Evolutionary conservation across 345 rosid species (phyloP), one percentile per base, ranked within the genome.

Genomic region (Lepidium aucheri): DNA sequence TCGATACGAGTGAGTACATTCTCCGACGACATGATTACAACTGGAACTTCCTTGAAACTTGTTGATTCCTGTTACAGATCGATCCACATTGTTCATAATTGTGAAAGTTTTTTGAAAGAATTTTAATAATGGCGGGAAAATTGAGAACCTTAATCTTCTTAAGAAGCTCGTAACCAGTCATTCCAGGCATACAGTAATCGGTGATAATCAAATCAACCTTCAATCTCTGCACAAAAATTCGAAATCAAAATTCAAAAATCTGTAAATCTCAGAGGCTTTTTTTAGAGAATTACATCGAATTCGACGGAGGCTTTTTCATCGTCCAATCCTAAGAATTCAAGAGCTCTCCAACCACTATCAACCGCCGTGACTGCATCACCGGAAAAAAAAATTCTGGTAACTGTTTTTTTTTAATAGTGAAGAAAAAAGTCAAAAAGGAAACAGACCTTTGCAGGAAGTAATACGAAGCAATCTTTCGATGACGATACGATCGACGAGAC

Each of bases 141-240:
- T 3, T 44, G 17, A 43, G 20, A 36, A 89, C 98, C 95, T 94
- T 28, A 5, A 28, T 28, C 32, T 17, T 90, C 80, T 90, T 94
- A 36, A 94, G 86, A 74, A 94, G 79, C 72, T 94, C 99, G 64
- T 90, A 94, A 6, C 99, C 99, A 7, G 95, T 90, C 99, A 94
- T 94, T 77, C 89, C 99, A 22, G 99, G 99, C 99, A 94, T 94
- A 32, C 96, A 94, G 41, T 94, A 94, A 54, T 94, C 99, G 3
- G 99, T 94, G 44, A 94, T 90, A 15, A 94, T 85, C 96, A 68
- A 0, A 28, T 28, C 96, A 68, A 94, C 96, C 63, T 94, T 94
- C 65, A 86, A 73, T 60, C 78, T 77, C 93, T 92, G 80, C 32
- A 28, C 47, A 1, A 13, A 26, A 14, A 15, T 24, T 3, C 0